A percentile compares a stretch with the other conserved stretches of the same genome.
These are phyloP conservation scores for Meira nashicola DNA, from an alignment of 1,284 basidiomycete species.

Conservation along the genomic window DNA sequence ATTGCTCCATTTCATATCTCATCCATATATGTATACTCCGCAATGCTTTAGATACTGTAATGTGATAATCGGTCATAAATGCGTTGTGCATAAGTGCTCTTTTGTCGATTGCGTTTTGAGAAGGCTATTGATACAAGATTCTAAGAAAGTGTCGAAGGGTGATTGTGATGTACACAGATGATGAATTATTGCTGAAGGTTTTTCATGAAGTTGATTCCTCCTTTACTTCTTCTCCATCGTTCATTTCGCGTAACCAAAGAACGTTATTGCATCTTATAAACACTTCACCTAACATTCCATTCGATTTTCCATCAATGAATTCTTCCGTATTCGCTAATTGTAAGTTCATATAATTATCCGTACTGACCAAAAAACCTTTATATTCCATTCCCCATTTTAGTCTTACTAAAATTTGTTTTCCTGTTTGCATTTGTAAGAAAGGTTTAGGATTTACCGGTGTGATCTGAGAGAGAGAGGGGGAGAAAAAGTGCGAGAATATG, in stretches of 20 bases:
- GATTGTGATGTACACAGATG: not conserved
- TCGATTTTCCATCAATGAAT: constrained; percentile 91
- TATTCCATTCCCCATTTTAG: constrained; percentile 99
- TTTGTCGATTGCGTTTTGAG: not conserved
- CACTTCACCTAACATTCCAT: constrained; percentile 92
- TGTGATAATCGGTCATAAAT: not conserved
- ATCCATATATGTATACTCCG: not conserved
- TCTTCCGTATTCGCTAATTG: constrained; percentile 99
- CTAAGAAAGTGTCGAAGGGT: not conserved
- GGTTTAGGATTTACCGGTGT: constrained; percentile 97
- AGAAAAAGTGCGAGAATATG: too few relatives aligned
- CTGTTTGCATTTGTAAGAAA: constrained; percentile 95
- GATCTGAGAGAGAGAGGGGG: constrained; percentile 57
- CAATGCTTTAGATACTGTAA: not conserved
- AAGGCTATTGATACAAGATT: not conserved
- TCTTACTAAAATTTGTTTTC: constrained; percentile 88
- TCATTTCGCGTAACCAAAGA: constrained; percentile 44
- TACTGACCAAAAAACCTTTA: constrained; percentile 96
- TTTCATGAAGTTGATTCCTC: not conserved
- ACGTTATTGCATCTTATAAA: constrained; percentile 71
- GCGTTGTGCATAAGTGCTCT: too few relatives aligned
- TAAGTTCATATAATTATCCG: constrained; percentile 98
- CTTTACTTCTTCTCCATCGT: constrained; percentile 19
- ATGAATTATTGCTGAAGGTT: not conserved
- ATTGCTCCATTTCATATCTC: not conserved